These are phyloP conservation scores for Skeletonema costatum DNA, from an alignment of 108 stramenopile species.

Conservation along the genomic window DNA sequence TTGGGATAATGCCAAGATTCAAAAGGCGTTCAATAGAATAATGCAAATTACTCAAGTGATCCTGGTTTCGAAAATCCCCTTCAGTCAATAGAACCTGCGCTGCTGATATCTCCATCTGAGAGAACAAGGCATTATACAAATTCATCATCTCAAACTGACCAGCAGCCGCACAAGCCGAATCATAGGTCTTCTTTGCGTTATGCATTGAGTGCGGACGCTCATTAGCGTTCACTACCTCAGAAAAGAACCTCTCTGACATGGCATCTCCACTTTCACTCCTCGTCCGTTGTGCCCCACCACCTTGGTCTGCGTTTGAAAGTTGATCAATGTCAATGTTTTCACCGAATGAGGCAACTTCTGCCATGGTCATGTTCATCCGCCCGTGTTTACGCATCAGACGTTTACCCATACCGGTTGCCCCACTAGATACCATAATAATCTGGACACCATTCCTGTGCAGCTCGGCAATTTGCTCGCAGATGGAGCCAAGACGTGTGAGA, in stretches of 20 bases:
- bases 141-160: slow-evolving; percentile 99
- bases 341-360: slow-evolving; percentile 39
- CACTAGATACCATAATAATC: slow-evolving; percentile 83
- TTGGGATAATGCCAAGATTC: slow-evolving; percentile 91
- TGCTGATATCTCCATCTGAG: slow-evolving; percentile 80
- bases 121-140: slow-evolving; percentile 89
- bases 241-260: slow-evolving; percentile 38
- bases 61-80: slow-evolving; percentile 80
- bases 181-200: slow-evolving; percentile 85
- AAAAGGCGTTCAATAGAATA: slow-evolving; percentile 88
- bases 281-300: neutral
- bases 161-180: slow-evolving; percentile 95
- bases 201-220: slow-evolving; percentile 60
- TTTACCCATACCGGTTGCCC: slow-evolving; percentile 90
- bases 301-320: neutral
- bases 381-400: slow-evolving; percentile 72
- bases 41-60: slow-evolving; percentile 73
- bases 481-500: slow-evolving; percentile 86
- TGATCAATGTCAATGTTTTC: neutral
- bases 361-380: slow-evolving; percentile 65
- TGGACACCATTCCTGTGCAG: slow-evolving; percentile 70
- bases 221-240: slow-evolving; percentile 43
- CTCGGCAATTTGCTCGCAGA: slow-evolving; percentile 89
- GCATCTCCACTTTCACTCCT: slow-evolving; percentile 16
- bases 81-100: slow-evolving; percentile 93